Conservation (phyloP, 805 yeast species). For the Candida railenensis region DNA sequence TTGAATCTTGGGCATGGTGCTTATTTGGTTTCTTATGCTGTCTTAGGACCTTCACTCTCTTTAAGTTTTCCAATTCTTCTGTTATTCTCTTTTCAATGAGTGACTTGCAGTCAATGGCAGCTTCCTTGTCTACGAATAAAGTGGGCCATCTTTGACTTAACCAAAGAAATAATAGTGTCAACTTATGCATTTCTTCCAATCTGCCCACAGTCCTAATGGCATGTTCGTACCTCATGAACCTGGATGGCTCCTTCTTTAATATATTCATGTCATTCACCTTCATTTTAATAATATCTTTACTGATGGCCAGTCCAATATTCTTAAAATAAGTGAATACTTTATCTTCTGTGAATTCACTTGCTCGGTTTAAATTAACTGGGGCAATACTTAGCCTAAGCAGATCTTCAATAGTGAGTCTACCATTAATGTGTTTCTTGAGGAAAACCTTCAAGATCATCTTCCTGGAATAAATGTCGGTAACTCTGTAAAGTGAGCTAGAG, state of each 20-base stretch:
- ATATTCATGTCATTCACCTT: constrained; percentile 27
- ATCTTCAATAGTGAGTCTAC: constrained; percentile 48
- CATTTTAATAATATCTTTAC: constrained; percentile 58
- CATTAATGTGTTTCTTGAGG: constrained; percentile 28
- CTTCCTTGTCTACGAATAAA: constrained; percentile 69
- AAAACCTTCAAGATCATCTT: constrained; percentile 42
- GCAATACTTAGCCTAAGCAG: constrained; percentile 59
- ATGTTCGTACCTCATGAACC: constrained; percentile 16
- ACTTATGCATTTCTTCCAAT: constrained; percentile 67
- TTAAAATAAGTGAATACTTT: constrained; percentile 48
- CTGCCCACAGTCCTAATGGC: constrained; percentile 22
- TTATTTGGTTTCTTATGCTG: neutral
- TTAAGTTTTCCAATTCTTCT: constrained; percentile 41
- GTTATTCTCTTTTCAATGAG: constrained; percentile 64
- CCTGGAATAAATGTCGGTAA: constrained; percentile 39
- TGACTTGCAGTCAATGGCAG: constrained; percentile 68
- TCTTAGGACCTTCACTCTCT: constrained; percentile 14
- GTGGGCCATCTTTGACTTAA: constrained; percentile 83
- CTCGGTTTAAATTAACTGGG: constrained; percentile 45
- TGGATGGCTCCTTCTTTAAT: constrained; percentile 18
- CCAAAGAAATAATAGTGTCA: constrained; percentile 77
- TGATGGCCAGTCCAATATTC: constrained; percentile 54
- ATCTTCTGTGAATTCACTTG: constrained; percentile 37
- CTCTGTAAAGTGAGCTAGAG: constrained; percentile 18
- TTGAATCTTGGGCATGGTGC: neutral